phyloP scores from a whole-genome alignment of 805 yeast species.

The Teunomyces pallodes region DNA sequence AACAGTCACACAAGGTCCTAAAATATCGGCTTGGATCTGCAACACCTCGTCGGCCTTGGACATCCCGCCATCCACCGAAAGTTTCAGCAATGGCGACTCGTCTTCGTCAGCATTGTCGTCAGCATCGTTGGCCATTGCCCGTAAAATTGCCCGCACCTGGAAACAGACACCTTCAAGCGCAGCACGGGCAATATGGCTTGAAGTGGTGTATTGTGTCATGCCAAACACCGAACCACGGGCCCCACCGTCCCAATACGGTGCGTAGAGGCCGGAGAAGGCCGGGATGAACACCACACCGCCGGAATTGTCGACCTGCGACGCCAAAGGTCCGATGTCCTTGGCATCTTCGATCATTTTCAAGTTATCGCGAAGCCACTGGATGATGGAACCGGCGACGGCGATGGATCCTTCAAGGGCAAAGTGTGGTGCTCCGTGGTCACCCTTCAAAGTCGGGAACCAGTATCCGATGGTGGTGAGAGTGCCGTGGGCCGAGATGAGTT shows the following conservation, averaged over 20 bases:
- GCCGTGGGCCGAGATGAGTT: conserved; percentile 73
- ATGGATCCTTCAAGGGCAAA: conserved; percentile 94
- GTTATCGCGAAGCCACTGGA: conserved; percentile 93
- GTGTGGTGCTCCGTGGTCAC: conserved; percentile 57
- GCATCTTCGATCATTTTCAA: conserved; percentile 77
- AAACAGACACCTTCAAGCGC: conserved; percentile 94
- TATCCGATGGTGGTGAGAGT: conserved; percentile 86
- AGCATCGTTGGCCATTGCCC: conserved; percentile 86
- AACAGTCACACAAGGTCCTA: conserved; percentile 83
- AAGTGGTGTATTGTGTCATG: conserved; percentile 87
- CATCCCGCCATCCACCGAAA: conserved; percentile 95
- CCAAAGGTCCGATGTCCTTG: conserved; percentile 87
- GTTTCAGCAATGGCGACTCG: conserved; percentile 43
- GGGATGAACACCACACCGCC: conserved; percentile 96
- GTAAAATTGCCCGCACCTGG: conserved; percentile 86
- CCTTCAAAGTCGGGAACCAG: conserved; percentile 72
- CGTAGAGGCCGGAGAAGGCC: conserved; percentile 89
- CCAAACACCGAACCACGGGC: conserved; percentile 94
- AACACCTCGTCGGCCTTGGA: conserved; percentile 85
- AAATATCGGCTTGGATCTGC: conserved; percentile 90
- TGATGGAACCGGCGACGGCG: conserved; percentile 92
- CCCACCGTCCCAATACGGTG: conserved; percentile 94
- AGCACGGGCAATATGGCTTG: conserved; percentile 89
- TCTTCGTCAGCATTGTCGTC: conserved; percentile 38
- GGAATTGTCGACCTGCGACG: conserved; percentile 72